phyloP scores from a whole-genome alignment of 139 green algal species.

The Trebouxia sp. region DNA sequence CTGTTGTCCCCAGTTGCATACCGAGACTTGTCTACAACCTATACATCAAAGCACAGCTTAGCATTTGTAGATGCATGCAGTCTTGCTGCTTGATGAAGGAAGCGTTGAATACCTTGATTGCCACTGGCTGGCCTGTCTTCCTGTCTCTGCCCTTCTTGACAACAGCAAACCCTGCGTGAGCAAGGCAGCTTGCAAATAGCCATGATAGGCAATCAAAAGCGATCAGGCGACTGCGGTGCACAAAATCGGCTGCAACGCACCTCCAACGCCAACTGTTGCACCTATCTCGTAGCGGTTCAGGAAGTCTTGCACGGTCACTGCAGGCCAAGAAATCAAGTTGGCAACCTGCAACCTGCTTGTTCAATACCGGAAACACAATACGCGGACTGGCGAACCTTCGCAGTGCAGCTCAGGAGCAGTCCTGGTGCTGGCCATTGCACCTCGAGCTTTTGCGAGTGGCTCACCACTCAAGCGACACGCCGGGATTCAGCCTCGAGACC shows the following conservation, averaged over 20 bases:
- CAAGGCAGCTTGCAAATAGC: no score
- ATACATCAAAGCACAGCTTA: background rate
- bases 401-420: background rate
- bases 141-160: constrained; percentile 79
- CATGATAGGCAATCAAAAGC: no score
- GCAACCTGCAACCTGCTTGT: background rate
- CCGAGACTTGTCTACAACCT: constrained; percentile 77
- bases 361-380: background rate
- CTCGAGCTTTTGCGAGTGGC: background rate
- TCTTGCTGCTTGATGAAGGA: no score
- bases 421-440: background rate
- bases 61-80: background rate
- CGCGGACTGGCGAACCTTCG: background rate
- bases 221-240: background rate
- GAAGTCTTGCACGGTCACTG: constrained; percentile 77
- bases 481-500: background rate
- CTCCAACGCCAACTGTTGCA: constrained; percentile 74
- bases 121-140: constrained; percentile 59
- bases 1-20: constrained; percentile 76
- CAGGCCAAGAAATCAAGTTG: background rate
- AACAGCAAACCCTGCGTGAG: constrained; percentile 69
- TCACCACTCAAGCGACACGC: background rate
- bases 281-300: constrained; percentile 76
- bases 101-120: constrained; percentile 75
- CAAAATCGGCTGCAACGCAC: constrained; percentile 37